Conservation (phyloP, 176 grass and related monocot species). For the Aegilops sharonensis region DNA sequence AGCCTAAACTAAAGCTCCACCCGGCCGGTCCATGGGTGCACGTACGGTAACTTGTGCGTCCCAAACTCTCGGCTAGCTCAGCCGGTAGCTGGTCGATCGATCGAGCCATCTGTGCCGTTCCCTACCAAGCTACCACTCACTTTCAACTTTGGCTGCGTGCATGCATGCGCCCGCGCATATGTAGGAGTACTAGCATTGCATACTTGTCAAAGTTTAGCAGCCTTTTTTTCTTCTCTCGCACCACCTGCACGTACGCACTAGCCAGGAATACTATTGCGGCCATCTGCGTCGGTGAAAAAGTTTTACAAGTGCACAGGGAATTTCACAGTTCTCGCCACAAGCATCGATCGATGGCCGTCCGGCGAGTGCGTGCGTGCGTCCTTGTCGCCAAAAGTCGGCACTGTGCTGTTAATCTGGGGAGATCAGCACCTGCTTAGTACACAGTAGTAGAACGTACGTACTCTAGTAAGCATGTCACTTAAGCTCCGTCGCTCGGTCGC, state of each 20-base stretch:
- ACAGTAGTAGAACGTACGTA: too few relatives aligned
- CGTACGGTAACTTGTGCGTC: constrained; percentile 9
- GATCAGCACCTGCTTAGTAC: neutral
- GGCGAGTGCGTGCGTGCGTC: neutral
- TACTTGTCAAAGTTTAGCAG: neutral
- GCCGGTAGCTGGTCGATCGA: neutral
- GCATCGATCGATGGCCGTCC: neutral
- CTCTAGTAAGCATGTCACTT: neutral
- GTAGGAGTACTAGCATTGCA: neutral
- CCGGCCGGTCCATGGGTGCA: neutral
- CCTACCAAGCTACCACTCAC: neutral
- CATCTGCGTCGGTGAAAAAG: neutral
- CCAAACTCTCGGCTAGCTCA: neutral
- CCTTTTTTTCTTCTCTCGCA: too few relatives aligned
- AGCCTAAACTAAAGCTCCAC: neutral
- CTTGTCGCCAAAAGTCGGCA: constrained; percentile 22
- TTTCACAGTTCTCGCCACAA: constrained; percentile 1
- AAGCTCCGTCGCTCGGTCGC: neutral
- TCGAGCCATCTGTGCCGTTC: neutral
- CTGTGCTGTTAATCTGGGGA: neutral
- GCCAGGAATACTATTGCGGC: neutral
- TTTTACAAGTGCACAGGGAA: neutral
- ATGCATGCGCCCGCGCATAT: too few relatives aligned
- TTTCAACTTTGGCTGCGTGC: constrained; percentile 3
- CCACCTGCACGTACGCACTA: neutral